These are phyloP conservation scores for Fusarium setosum DNA, from an alignment of 2,329 filamentous ascomycete species.

Conservation along the genomic window DNA sequence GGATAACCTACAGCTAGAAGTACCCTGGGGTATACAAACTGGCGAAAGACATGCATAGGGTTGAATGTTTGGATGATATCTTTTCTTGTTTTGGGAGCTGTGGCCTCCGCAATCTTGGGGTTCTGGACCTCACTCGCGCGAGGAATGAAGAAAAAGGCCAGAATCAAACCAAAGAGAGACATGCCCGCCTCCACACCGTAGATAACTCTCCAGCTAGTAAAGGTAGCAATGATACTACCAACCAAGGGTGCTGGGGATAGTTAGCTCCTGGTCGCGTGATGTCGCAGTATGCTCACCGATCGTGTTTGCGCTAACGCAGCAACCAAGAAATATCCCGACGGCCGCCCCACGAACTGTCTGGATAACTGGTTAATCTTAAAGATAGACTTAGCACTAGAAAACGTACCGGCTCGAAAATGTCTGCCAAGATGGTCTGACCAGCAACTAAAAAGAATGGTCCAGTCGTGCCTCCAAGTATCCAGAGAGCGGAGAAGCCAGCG, in stretches of 20 bases:
- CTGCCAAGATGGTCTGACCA: conserved; percentile 40
- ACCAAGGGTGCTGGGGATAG: conserved; percentile 30
- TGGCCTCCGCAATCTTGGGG: conserved; percentile 27
- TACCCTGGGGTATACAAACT: conserved; percentile 38
- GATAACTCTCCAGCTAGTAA: conserved; percentile 43
- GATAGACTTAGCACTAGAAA: too few species aligned
- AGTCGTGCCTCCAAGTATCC: conserved; percentile 40
- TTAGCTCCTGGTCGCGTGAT: not conserved
- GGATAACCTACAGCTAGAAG: conserved; percentile 32
- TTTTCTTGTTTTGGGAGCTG: conserved; percentile 7
- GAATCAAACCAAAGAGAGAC: conserved; percentile 36
- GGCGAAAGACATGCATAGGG: conserved; percentile 40
- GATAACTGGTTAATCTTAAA: not conserved
- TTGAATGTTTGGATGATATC: conserved; percentile 39
- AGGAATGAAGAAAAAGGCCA: conserved; percentile 42
- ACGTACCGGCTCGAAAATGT: conserved; percentile 41
- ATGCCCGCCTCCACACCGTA: conserved; percentile 42
- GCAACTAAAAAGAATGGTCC: conserved; percentile 42
- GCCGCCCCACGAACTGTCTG: conserved; percentile 40
- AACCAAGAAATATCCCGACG: conserved; percentile 42
- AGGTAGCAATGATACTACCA: conserved; percentile 43
- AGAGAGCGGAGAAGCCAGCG: conserved; percentile 33
- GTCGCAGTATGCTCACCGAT: conserved; percentile 27
- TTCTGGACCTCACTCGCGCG: conserved; percentile 35
- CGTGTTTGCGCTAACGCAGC: conserved; percentile 39